Base-by-base conservation (phyloP, 306 rosid genomes). In the Trifolium pratense region DNA sequence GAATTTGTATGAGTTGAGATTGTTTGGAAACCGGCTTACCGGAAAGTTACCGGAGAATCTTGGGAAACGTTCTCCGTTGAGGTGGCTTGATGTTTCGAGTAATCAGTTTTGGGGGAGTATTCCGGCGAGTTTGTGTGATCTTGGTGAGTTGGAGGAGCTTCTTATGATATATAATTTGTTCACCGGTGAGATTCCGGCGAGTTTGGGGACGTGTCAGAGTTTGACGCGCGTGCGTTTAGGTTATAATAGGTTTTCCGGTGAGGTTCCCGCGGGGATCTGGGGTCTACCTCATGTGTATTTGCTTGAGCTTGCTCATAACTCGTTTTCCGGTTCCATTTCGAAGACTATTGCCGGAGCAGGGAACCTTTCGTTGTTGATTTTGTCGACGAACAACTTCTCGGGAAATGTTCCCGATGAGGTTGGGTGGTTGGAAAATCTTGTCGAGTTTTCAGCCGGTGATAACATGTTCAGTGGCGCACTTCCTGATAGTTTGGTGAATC, bases 181-280 rank as follows among this genome's bases (percentile, higher is more conserved):
- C 11, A 81, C 97, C 70, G 99, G 99, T 10, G 79, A 76, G 78
- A 74, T 94, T 56, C 99, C 99, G 73, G 82, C 85, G 23, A 81
- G 84, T 36, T 23, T 94, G 16, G 95, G 90, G 1, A 85, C 87
- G 56, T 94, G 97, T 59, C 91, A 58, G 68, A 86, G 88, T 63
- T 61, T 94, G 81, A 80, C 70, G 3, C 85, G 96, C 16, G 84
- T 94, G 14, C 78, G 99, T 1, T 21, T 94, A 1, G 95, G 89
- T 1, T 73, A 39, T 71, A 94, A 94, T 65, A 59, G 84, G 11
- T 71, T 91, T 0, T 74, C 90, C 69, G 99, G 99, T 29, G 86
- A 90, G 61, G 89, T 94, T 26, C 99, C 99, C 51, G 90, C 83
- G 3, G 87, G 88, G 5, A 42, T 94, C 11, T 94, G 99, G 99